These are phyloP conservation scores for Geranium incanum DNA, from an alignment of 441 rosid genomes.

Conservation along the genomic window DNA sequence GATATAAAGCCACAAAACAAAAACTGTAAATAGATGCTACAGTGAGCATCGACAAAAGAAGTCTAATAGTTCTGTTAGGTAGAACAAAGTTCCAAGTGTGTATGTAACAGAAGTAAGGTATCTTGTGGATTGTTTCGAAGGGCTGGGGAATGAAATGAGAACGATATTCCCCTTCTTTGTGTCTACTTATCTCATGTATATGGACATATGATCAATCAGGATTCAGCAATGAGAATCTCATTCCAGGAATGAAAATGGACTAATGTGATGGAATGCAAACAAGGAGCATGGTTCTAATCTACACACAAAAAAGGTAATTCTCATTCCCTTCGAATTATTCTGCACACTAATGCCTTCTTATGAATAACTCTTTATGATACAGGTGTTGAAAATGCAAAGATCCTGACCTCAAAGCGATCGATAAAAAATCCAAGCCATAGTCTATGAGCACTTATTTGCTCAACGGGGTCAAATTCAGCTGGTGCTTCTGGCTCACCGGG, in stretches of 20 bases:
- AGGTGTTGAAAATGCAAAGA: slow-evolving; percentile 16
- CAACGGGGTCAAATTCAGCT: slow-evolving; percentile 74
- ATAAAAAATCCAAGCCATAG: slow-evolving; percentile 91
- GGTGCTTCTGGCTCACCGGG: slow-evolving; percentile 82
- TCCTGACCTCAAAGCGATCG: slow-evolving; percentile 92
- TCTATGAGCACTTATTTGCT: slow-evolving; percentile 91
- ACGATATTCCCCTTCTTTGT: neutral
- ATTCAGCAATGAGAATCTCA: neutral
- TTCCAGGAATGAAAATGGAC: slow-evolving; percentile 5
- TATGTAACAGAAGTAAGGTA: slow-evolving; percentile 3
- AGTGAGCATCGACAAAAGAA: neutral
- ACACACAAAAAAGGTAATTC: neutral
- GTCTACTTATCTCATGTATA: neutral
- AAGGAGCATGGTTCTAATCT: neutral
- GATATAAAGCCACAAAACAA: slow-evolving; percentile 6
- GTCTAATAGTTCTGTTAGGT: neutral
- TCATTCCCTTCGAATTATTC: neutral
- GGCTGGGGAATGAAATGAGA: neutral
- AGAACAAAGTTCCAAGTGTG: neutral
- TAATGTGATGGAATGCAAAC: neutral
- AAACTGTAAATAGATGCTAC: neutral
- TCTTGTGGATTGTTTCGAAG: neutral
- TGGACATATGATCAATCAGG: neutral
- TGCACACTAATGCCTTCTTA: neutral
- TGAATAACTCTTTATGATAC: neutral